These are phyloP conservation scores for Chaetomium cochliodes DNA, from an alignment of 495 filamentous ascomycete genomes.

Conservation along the genomic window DNA sequence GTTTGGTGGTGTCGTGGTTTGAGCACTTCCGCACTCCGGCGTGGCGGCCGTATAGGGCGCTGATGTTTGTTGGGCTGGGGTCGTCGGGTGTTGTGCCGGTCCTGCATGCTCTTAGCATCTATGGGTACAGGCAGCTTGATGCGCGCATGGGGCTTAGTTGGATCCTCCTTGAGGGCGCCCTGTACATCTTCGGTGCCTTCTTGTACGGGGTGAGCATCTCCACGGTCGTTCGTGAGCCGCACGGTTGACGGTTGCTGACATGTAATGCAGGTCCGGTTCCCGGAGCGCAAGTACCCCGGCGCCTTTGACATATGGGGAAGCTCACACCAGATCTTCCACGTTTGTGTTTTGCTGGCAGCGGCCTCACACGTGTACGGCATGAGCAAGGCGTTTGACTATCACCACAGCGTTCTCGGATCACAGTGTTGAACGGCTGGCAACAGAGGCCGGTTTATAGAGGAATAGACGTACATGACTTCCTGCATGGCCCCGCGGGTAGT, in stretches of 20 bases:
- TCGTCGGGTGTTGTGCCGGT: slow-evolving; percentile 78
- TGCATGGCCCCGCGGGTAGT: background rate
- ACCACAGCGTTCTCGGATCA: slow-evolving; percentile 43
- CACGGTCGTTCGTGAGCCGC: background rate
- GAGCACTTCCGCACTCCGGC: slow-evolving; percentile 77
- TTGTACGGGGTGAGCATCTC: slow-evolving; percentile 63
- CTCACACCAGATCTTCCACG: slow-evolving; percentile 80
- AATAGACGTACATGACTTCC: background rate
- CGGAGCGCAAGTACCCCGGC: slow-evolving; percentile 63
- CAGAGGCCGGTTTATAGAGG: background rate
- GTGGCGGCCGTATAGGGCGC: slow-evolving; percentile 81
- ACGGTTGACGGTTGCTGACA: background rate
- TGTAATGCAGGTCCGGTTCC: slow-evolving; percentile 48
- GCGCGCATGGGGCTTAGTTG: slow-evolving; percentile 78
- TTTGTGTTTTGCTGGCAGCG: slow-evolving; percentile 67
- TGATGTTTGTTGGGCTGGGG: slow-evolving; percentile 90
- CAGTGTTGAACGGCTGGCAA: slow-evolving; percentile 29
- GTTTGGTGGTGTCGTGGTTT: slow-evolving; percentile 68
- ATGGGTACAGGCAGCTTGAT: slow-evolving; percentile 47
- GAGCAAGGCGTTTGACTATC: slow-evolving; percentile 51
- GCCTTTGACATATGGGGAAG: slow-evolving; percentile 72
- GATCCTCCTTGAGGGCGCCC: slow-evolving; percentile 69
- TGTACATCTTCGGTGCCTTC: slow-evolving; percentile 84
- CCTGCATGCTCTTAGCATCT: slow-evolving; percentile 64
- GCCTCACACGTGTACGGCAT: slow-evolving; percentile 63